phyloP scores from a whole-genome alignment of 352 stramenopile species.

The Globisporangium cylindrosporum region DNA sequence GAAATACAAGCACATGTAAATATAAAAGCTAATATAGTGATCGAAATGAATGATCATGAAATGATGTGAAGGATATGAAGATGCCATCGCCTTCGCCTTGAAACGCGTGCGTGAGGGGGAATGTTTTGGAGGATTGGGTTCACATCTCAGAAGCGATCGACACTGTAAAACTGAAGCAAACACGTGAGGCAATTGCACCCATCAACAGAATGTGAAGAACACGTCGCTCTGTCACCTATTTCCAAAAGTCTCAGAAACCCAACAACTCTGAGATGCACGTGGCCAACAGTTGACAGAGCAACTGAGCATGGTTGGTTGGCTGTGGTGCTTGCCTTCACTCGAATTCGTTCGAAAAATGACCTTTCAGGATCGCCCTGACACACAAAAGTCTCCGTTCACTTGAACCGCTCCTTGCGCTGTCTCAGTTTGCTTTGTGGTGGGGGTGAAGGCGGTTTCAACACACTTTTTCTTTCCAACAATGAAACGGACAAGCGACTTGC shows the following conservation, averaged over 20 bases:
- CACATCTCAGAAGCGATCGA: not conserved
- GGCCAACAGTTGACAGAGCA: not conserved
- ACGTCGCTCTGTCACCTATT: no score
- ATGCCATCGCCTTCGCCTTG: not conserved
- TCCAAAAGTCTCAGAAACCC: no score
- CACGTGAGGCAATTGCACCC: not conserved
- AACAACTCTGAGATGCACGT: not conserved
- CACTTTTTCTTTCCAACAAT: no score
- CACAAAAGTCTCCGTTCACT: no score
- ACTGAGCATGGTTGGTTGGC: not conserved
- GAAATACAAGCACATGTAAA: not conserved
- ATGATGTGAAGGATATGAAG: not conserved
- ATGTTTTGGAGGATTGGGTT: no score
- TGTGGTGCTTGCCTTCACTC: not conserved
- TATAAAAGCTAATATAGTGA: not conserved
- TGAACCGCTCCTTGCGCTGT: no score
- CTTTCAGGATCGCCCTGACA: no score
- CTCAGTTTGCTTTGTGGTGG: no score
- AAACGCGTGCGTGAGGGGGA: not conserved
- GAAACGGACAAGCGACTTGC: no score
- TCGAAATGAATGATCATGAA: not conserved
- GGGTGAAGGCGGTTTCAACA: no score
- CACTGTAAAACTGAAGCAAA: not conserved
- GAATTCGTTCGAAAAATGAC: not conserved
- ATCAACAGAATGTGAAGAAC: not conserved